Evolutionary conservation across 2,329 filamentous ascomycete genomes (phyloP).

Genomic region (Xylariaceae sp.): DNA sequence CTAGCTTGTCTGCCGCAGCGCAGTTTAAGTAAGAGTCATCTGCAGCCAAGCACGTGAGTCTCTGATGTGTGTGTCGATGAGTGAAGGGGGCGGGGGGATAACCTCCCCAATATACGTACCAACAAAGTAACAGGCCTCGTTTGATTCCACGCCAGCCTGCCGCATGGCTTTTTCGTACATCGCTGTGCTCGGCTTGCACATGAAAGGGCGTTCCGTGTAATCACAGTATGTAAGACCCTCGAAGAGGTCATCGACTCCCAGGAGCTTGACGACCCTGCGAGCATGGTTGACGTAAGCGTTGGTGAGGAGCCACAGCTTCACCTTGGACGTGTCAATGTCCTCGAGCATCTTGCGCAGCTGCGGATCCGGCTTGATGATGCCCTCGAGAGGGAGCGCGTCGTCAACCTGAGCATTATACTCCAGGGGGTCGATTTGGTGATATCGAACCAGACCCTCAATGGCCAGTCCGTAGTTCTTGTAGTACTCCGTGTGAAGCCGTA

Average conservation of each 20-base stretch:
- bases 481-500: slow-evolving; percentile 80
- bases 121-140: slow-evolving; percentile 82
- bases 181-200: slow-evolving; percentile 79
- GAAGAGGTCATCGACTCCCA: slow-evolving; percentile 82
- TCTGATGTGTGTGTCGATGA: not conserved
- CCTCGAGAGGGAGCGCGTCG: slow-evolving; percentile 83
- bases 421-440: slow-evolving; percentile 91
- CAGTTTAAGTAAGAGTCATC: slow-evolving; percentile 88
- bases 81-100: too few relatives aligned
- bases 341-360: slow-evolving; percentile 69
- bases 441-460: slow-evolving; percentile 86
- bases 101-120: slow-evolving; percentile 48
- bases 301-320: slow-evolving; percentile 89
- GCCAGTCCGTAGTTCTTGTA: slow-evolving; percentile 96
- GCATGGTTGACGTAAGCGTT: slow-evolving; percentile 93
- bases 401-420: slow-evolving; percentile 95
- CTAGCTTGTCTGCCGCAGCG: slow-evolving; percentile 65
- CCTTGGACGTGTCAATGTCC: slow-evolving; percentile 76
- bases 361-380: slow-evolving; percentile 72
- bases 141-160: slow-evolving; percentile 65
- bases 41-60: slow-evolving; percentile 30
- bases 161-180: slow-evolving; percentile 88
- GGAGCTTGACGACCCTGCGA: slow-evolving; percentile 70
- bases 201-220: slow-evolving; percentile 64
- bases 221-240: slow-evolving; percentile 95